Percentiles rank a stretch among this genome's conserved stretches.
Conservation (phyloP, 2,329 filamentous ascomycete genomes). For the Monosporascus ibericus region DNA sequence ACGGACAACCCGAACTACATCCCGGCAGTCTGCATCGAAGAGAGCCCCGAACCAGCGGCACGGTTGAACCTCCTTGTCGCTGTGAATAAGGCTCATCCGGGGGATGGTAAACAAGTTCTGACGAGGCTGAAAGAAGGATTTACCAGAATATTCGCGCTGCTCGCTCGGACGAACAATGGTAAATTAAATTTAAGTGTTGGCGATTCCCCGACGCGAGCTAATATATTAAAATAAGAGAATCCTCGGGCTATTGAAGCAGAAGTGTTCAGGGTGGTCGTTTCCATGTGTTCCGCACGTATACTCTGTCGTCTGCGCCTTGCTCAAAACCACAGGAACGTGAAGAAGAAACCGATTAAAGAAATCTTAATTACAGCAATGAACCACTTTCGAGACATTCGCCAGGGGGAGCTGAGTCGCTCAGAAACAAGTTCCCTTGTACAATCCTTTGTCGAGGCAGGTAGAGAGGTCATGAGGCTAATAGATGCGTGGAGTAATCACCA, state of each 20-base stretch:
- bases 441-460: slow-evolving; percentile 14
- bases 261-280: too few relatives aligned
- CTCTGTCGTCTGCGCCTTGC: slow-evolving; percentile 19
- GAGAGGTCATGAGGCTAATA: slow-evolving; percentile 15
- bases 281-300: slow-evolving; percentile 26
- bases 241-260: too few relatives aligned
- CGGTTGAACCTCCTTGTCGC: slow-evolving; percentile 24
- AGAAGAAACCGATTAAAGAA: slow-evolving; percentile 9
- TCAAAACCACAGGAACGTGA: background rate
- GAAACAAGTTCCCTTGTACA: background rate
- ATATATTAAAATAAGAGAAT: too few relatives aligned
- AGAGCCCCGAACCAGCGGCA: slow-evolving; percentile 8
- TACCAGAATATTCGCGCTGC: slow-evolving; percentile 10
- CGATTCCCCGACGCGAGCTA: too few relatives aligned
- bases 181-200: too few relatives aligned
- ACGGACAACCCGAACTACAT: slow-evolving; percentile 24
- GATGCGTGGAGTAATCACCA: slow-evolving; percentile 21
- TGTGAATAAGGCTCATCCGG: slow-evolving; percentile 21
- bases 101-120: slow-evolving; percentile 15
- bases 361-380: slow-evolving; percentile 2
- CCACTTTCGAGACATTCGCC: background rate
- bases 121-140: slow-evolving; percentile 7
- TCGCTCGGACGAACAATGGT: slow-evolving; percentile 5
- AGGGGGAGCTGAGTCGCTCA: background rate
- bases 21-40: slow-evolving; percentile 27